Evolutionary conservation across 176 grass and related monocot genomes (phyloP).

Genomic region (Avena insularis): DNA sequence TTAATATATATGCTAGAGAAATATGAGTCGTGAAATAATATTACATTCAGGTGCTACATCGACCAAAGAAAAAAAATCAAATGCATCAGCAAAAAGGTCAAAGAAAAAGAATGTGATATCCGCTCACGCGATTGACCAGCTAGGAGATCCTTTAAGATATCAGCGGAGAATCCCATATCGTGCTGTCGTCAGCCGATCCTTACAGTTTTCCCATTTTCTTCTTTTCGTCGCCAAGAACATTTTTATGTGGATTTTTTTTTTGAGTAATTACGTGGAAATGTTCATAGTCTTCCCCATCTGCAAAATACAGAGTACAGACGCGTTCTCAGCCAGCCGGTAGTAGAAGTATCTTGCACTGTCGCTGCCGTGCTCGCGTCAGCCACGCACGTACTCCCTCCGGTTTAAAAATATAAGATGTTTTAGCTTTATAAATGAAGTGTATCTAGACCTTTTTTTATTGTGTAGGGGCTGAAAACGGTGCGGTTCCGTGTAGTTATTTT

Average conservation of each 20-base stretch:
- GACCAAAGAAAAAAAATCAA: no score
- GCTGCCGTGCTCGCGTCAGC: not conserved
- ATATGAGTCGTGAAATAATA: no score
- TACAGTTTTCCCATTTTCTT: not conserved
- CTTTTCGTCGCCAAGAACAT: not conserved
- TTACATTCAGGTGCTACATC: no score
- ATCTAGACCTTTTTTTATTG: no score
- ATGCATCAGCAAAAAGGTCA: not conserved
- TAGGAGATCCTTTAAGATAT: not conserved
- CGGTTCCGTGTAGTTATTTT: no score
- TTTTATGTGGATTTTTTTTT: not conserved
- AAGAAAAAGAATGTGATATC: not conserved
- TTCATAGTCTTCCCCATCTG: not conserved
- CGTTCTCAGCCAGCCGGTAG: no score
- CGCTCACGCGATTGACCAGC: slow-evolving; percentile 28
- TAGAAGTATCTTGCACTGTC: not conserved
- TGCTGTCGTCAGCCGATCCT: not conserved
- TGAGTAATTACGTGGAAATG: not conserved
- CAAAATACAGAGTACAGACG: no score
- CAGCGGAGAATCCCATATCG: not conserved
- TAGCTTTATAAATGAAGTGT: no score
- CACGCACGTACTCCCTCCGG: no score
- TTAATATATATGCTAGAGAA: no score
- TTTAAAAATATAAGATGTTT: no score
- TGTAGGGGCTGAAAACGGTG: no score